phyloP scores from a whole-genome alignment of 73 alveolate genomes.

The Paramecium primaurelia region DNA sequence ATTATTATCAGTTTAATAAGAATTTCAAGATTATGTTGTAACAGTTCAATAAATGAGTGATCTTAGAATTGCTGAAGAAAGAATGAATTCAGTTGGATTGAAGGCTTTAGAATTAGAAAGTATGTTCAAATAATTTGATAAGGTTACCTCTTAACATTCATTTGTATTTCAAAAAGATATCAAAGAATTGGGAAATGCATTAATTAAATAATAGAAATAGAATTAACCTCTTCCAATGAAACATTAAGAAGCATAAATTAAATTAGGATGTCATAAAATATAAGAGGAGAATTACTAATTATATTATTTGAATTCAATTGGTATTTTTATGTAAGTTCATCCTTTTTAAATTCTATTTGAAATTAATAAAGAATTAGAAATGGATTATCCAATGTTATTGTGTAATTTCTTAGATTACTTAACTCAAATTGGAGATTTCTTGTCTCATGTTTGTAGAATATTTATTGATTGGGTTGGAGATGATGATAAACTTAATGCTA shows the following conservation, averaged over 20 bases:
- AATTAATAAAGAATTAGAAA: neutral
- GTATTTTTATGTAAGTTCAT: neutral
- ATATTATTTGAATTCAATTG: neutral
- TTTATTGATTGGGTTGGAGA: neutral
- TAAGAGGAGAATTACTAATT: neutral
- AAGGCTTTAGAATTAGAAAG: slow-evolving; percentile 9
- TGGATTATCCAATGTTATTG: neutral
- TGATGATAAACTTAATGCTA: neutral
- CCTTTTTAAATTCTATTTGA: neutral
- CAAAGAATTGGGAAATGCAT: neutral
- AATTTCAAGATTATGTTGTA: neutral
- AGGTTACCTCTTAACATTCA: neutral
- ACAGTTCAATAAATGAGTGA: slow-evolving; percentile 22
- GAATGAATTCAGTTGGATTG: slow-evolving; percentile 20
- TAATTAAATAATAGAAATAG: neutral
- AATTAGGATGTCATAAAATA: neutral
- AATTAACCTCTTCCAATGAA: neutral
- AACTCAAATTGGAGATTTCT: neutral
- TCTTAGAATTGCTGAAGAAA: neutral
- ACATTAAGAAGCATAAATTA: neutral
- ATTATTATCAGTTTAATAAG: neutral
- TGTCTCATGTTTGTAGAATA: neutral
- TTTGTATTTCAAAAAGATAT: neutral
- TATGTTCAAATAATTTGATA: slow-evolving; percentile 10
- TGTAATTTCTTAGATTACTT: neutral